These are phyloP conservation scores for Penicillium expansum DNA, from an alignment of 2,329 filamentous ascomycete genomes.

Conservation along the genomic window DNA sequence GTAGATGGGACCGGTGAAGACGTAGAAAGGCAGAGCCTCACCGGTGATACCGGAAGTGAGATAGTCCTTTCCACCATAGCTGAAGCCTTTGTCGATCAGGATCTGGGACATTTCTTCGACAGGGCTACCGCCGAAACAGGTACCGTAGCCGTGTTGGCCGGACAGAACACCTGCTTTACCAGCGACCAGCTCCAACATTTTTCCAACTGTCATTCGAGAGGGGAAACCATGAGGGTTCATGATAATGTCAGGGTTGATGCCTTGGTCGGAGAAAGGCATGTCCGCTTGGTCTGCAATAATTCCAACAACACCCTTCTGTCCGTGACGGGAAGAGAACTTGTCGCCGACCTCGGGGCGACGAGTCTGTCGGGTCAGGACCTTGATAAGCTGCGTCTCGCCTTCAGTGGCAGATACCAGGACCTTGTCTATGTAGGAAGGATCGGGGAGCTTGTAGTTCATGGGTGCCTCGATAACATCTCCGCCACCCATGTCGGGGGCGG, in stretches of 20 bases:
- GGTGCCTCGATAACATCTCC: conserved; percentile 35
- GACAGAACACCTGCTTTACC: conserved; percentile 89
- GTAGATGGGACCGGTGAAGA: conserved; percentile 98
- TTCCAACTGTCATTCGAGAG: conserved; percentile 98
- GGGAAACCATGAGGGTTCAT: conserved; percentile 99
- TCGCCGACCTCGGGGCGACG: conserved; percentile 91
- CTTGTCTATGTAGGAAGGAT: conserved; percentile 90
- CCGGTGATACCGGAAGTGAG: conserved; percentile 94
- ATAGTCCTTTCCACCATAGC: conserved; percentile 95
- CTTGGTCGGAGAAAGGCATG: conserved; percentile 89
- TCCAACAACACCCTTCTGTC: conserved; percentile 95
- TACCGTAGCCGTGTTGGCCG: conserved; percentile 87
- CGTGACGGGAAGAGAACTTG: conserved; percentile 98
- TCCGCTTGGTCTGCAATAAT: conserved; percentile 97
- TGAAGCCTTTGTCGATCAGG: conserved; percentile 85
- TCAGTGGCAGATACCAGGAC: conserved; percentile 91
- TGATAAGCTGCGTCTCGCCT: conserved; percentile 80
- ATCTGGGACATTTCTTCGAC: conserved; percentile 86
- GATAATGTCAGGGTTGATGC: conserved; percentile 95
- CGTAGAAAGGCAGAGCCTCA: conserved; percentile 88
- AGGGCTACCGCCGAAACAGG: conserved; percentile 76
- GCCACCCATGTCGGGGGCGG: conserved; percentile 56
- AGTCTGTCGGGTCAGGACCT: conserved; percentile 94
- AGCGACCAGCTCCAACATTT: conserved; percentile 90
- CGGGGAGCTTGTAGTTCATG: conserved; percentile 74